Base-by-base conservation (phyloP, 768 basidiomycete genomes). In the Trametes villosa region DNA sequence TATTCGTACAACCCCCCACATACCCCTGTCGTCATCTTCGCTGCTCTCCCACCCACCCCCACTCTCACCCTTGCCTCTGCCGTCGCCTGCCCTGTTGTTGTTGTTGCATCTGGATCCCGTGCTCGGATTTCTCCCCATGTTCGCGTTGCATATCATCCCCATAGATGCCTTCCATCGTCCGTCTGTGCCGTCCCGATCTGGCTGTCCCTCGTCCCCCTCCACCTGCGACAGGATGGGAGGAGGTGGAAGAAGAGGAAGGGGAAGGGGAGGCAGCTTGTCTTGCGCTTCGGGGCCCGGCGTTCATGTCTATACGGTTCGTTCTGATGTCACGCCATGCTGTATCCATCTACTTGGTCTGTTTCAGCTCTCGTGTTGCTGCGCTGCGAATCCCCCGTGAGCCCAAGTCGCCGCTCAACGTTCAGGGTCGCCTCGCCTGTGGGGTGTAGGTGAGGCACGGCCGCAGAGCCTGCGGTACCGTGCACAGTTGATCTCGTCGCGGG, bases 271-370 rank as follows among this genome's bases (percentile, higher is more conserved):
- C 12, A 7, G 11, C 7, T 44, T 31, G n/a, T 31, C 29, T 45
- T 29, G 33, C 38, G n/a, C n/a, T n/a, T n/a, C n/a, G n/a, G n/a
- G 27, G 29, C 13, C 7, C n/a, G 8, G 3, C 8, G n/a, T 52
- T 9, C 22, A 8, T 17, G 13, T 12, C 9, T 30, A 17, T 40
- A 44, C 34, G 45, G 31, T 50, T 30, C 48, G 57, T 48, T 58
- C 40, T 18, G 48, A 51, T 51, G 33, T 51, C 50, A 50, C 44
- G 29, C 42, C 48, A 24, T 52, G 57, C 57, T 59, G 57, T 59
- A 59, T 59, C 57, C 49, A 59, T 57, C 47, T 24, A 40, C 40
- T 20, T 45, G 22, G 42, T 55, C 44, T 34, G 20, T 54, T 22
- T 45, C 41, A 27, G 11, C 20, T 38, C 26, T 51, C 36, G 17